Base-by-base conservation (phyloP, 2,329 filamentous ascomycete species). In the Chlorencoelia australis region DNA sequence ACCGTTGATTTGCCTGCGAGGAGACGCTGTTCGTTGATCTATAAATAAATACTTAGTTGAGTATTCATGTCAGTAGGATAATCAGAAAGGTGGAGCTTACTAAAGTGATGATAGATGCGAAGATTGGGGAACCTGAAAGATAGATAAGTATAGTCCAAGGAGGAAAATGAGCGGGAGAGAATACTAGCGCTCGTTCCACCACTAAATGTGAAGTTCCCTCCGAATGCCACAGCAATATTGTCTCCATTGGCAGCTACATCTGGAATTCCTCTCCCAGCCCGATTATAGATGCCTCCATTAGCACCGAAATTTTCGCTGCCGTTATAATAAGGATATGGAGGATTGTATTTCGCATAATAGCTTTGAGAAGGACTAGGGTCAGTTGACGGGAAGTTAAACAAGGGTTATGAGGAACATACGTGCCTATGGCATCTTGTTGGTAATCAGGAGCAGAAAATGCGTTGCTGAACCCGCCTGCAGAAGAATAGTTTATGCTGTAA, bases 391-490 rank as follows among this genome's bases (percentile, higher is more conserved):
- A 16, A 28, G 11, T 15, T 4, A 16, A n/a, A n/a, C n/a, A 7
- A 24, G 21, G 21, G 21, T 24, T 15, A 19, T 14, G 5, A 19
- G 4, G 3, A 19, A n/a, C 26, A 9, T 22, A 33, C 19, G 37
- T 15, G 3, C 43, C 41, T 5, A 56, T 33, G 4, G 49, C 46
- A 3, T 48, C 41, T 11, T 56, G 51, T 41, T 73, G 69, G 51
- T 71, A 73, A n/a, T 51, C 47, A 0, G 69, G 68, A 5, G 64
- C 48, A 1, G 3, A 66, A 64, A 28, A 67, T 46, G 53, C 68
- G 65, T 47, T 64, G 14, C 78, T 75, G 54, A 88, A 91, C 54
- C 89, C 83, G 35, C 77, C 64, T 8, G 77, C 76, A n/a, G 72
- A 79, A 63, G 87, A 85, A 55, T 93, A 73, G 61, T 34, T 30